A percentile compares a stretch with the other conserved stretches of the same genome.
These are phyloP conservation scores for Bipolaris sorokiniana DNA, from an alignment of 2,329 filamentous ascomycete genomes.

Conservation along the genomic window DNA sequence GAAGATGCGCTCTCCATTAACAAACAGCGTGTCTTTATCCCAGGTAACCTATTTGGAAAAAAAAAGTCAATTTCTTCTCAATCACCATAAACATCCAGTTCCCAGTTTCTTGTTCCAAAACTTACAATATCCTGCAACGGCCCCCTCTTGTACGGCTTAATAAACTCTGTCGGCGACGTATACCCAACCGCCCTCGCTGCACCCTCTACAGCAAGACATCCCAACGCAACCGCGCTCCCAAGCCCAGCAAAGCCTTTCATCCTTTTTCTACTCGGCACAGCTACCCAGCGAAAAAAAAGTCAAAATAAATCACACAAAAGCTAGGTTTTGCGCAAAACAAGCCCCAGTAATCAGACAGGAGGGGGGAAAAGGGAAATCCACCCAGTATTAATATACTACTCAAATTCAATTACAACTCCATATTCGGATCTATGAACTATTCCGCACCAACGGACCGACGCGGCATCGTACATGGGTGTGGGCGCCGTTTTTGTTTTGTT, in stretches of 20 bases:
- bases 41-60: constrained; percentile 63
- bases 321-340: not conserved
- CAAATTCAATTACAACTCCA: too few relatives aligned
- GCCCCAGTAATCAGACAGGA: too few relatives aligned
- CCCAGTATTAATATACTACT: too few relatives aligned
- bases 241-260: constrained; percentile 30
- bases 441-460: too few relatives aligned
- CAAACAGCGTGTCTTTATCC: constrained; percentile 73
- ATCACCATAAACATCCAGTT: not conserved
- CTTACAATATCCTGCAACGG: constrained; percentile 63
- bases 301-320: not conserved
- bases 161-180: constrained; percentile 55
- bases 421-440: too few relatives aligned
- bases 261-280: constrained; percentile 14
- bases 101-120: constrained; percentile 6
- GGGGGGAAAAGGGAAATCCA: too few relatives aligned
- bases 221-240: constrained; percentile 36
- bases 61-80: not conserved
- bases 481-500: too few relatives aligned
- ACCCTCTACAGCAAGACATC: constrained; percentile 53
- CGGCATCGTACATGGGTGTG: too few relatives aligned
- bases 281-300: not conserved
- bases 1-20: constrained; percentile 72
- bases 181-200: constrained; percentile 58
- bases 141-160: constrained; percentile 57